Base-by-base conservation (phyloP, 1,284 basidiomycete species). In the Austropuccinia psidii region DNA sequence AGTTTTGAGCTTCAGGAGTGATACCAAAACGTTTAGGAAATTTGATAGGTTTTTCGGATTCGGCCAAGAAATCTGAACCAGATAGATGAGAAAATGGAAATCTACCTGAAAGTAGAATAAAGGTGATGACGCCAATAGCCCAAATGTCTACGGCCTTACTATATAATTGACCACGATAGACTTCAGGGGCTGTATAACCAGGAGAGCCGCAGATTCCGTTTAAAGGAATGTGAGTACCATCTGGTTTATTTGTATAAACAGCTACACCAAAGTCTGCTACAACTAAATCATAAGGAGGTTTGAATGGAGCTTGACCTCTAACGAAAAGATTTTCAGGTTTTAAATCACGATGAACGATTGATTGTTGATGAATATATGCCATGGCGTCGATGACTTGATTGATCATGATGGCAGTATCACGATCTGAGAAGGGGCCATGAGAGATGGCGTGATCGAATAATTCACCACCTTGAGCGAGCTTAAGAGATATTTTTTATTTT, bases 111-210 rank as follows among this genome's bases (percentile, higher is more conserved):
- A 72, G 47, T 21, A 72, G 55, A 21, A 72, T 93, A 83, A 98
- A 99, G 29, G 98, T 83, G 78, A 98, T 98, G 81, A 95, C 98
- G 15, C 96, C 96, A 2, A 98, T 85, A 2, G 92, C 95, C 96
- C 96, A 99, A 79, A 92, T 98, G 82, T 99, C 96, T 70, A 98
- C 96, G 0, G 91, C 90, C 80, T 90, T 96, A 0, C 89, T 90
- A 82, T 99, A 99, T 4, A 92, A 89, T 80, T 93, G 92, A 41
- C 91, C 94, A 31, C 94, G 88, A 21, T 98, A 86, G 35, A 98
- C 95, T 82, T 98, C 94, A 27, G 84, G 84, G 13, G 82, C 81
- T 80, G 61, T 54, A 47, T 0, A 90, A 88, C 2, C 65, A 4
- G 58, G 61, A 5, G 57, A 61, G 41, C 68, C 68, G 31, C 68